A percentile compares a stretch with the other conserved stretches of the same genome.
Evolutionary conservation across 2,329 filamentous ascomycete genomes (phyloP).

Genomic region (Dothidotthia symphoricarpi): DNA sequence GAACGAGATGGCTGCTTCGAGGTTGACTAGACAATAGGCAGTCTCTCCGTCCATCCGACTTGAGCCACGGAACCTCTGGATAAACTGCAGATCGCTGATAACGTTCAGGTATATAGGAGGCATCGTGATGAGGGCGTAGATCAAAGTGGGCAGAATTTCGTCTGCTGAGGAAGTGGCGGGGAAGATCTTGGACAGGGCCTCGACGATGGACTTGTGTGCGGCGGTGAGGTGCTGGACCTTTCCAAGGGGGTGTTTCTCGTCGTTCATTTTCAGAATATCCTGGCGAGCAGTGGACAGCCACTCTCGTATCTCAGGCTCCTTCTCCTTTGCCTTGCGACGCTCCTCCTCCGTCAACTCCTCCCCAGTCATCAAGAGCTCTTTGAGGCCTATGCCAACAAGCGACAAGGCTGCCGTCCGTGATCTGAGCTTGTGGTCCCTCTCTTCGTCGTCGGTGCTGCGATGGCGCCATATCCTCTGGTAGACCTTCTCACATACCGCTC

Average conservation of each 20-base stretch:
- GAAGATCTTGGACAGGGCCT: constrained; percentile 67
- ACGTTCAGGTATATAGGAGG: constrained; percentile 82
- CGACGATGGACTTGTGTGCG: constrained; percentile 91
- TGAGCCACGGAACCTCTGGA: constrained; percentile 84
- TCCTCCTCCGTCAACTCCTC: constrained; percentile 57
- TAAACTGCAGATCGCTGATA: constrained; percentile 92
- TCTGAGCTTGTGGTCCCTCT: constrained; percentile 87
- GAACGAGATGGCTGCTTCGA: constrained; percentile 93
- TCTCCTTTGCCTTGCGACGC: constrained; percentile 54
- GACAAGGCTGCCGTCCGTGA: constrained; percentile 89
- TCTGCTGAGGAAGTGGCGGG: constrained; percentile 84
- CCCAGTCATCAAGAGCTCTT: constrained; percentile 64
- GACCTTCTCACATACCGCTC: constrained; percentile 74
- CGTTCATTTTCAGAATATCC: constrained; percentile 77
- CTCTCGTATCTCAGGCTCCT: constrained; percentile 65
- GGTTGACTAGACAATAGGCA: constrained; percentile 92
- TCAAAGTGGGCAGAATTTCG: constrained; percentile 94
- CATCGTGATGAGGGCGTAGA: constrained; percentile 91
- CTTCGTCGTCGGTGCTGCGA: constrained; percentile 87
- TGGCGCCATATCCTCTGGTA: constrained; percentile 91
- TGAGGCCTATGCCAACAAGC: constrained; percentile 85
- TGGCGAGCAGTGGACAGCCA: constrained; percentile 67
- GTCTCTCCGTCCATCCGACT: constrained; percentile 88
- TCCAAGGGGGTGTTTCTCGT: constrained; percentile 81
- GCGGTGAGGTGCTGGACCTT: constrained; percentile 87